Conservation (phyloP, 1,139 yeast genomes). For the Pichia sp. region DNA sequence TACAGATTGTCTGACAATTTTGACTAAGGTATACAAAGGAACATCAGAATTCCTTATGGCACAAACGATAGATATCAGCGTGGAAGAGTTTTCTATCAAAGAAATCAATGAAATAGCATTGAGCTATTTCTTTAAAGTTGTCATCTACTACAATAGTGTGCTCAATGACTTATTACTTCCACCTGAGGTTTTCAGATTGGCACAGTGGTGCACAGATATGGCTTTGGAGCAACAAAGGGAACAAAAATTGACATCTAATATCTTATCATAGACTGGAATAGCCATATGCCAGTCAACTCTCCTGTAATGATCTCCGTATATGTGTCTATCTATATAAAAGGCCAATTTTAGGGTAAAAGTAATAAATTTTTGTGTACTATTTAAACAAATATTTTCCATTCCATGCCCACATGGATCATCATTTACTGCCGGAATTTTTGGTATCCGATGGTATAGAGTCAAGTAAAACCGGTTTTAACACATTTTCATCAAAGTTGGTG, state of each 20-base stretch:
- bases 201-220: slow-evolving; percentile 64
- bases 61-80: slow-evolving; percentile 25
- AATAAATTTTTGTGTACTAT: background rate
- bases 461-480: slow-evolving; percentile 88
- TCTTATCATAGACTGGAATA: slow-evolving; percentile 5
- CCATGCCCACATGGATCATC: too few relatives aligned
- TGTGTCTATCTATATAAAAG: too few relatives aligned
- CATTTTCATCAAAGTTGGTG: slow-evolving; percentile 86
- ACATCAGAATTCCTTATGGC: slow-evolving; percentile 38
- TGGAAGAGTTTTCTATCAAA: slow-evolving; percentile 31
- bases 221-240: slow-evolving; percentile 45
- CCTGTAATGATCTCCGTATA: too few relatives aligned
- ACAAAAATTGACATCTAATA: slow-evolving; percentile 11
- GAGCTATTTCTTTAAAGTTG: slow-evolving; percentile 56
- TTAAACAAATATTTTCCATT: background rate
- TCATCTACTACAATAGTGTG: slow-evolving; percentile 53
- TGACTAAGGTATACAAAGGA: slow-evolving; percentile 55
- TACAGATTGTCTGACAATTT: slow-evolving; percentile 48
- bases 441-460: slow-evolving; percentile 37
- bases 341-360: too few relatives aligned
- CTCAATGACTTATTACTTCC: slow-evolving; percentile 57
- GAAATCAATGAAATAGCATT: slow-evolving; percentile 56
- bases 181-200: slow-evolving; percentile 57
- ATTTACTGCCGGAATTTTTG: too few relatives aligned
- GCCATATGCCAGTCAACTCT: too few relatives aligned